phyloP scores from a whole-genome alignment of 192 early-diverging fungal genomes.

The Backusella parvicylindrica region DNA sequence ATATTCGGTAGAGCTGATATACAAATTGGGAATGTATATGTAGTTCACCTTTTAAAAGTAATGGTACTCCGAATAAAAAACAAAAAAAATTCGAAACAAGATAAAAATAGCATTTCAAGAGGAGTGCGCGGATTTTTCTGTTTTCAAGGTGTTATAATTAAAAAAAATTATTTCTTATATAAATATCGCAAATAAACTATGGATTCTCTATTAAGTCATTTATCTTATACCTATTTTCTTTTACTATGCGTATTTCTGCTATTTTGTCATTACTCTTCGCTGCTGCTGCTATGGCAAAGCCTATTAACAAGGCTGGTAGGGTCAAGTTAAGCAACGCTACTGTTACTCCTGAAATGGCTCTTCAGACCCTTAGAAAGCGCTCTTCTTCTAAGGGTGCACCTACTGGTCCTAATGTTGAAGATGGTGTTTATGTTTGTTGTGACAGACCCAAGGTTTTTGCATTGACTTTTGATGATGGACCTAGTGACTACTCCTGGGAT shows the following conservation, averaged over 20 bases:
- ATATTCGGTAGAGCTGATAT: neutral
- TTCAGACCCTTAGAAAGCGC: neutral
- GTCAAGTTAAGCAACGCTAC: neutral
- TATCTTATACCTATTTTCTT: neutral
- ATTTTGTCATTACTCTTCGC: neutral
- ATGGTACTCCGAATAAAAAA: neutral
- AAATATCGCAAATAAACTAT: neutral
- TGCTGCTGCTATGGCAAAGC: neutral
- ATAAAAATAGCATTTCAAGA: neutral
- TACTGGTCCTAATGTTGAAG: neutral
- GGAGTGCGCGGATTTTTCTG: neutral
- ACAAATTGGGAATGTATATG: neutral
- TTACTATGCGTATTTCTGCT: neutral
- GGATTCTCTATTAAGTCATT: neutral
- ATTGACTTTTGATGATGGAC: constrained; percentile 60
- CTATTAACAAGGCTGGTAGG: neutral
- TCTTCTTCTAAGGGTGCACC: neutral
- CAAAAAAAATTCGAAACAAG: neutral
- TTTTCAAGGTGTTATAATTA: constrained; percentile 2
- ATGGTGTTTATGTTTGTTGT: neutral
- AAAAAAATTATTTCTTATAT: neutral
- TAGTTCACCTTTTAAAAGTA: neutral
- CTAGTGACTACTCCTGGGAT: constrained; percentile 21
- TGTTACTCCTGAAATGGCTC: neutral
- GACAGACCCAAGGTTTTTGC: constrained; percentile 37